Evolutionary conservation across 2,329 filamentous ascomycete species (phyloP), one percentile per base, ranked within the genome.

Genomic region (Xylariaceae sp.): DNA sequence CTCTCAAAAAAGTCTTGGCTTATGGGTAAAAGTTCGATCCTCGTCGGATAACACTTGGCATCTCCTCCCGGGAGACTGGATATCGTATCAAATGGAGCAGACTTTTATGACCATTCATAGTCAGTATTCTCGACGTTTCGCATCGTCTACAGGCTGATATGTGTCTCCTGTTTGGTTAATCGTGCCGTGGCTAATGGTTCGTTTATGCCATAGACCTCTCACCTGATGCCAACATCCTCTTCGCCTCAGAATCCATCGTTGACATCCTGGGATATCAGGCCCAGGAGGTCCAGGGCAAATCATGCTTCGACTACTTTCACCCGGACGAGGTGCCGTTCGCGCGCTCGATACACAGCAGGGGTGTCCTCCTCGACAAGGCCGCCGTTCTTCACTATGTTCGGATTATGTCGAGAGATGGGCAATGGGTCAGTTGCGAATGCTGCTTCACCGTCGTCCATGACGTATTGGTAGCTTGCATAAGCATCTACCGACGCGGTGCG

Each of bases 101-200:
- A 95, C 91, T 29, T 96, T 96, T 76, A 95, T 96, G 77, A 92
- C 90, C 65, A 95, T 96, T 70, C 91, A 95, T 71, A 91, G 91
- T 90, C 76, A 77, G 86, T 79, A 56, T 60, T 60, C 55, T 54
- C 51, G 60, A 52, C 43, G 50, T 20, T 53, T 37, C 37, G 19
- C 43, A 48, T 50, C 48, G 47, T 21, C 16, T 41, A 59, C 45
- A 53, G 49, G 46, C 50, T 18, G 49, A 2, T 51, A 44, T 54
- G 26, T 48, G 42, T 50, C 53, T 52, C 23, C n/a, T 48, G 48
- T 43, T 29, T 51, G 43, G 23, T 41, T 52, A 43, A 47, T 50
- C 41, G 48, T 56, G 52, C 48, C 43, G 44, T 54, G 45, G 40
- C 60, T 44, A 54, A 60, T 45, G 57, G 65, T 59, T 67, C 49